These are phyloP conservation scores for Pyrus communis DNA, from an alignment of 306 rosid genomes.

Conservation along the genomic window DNA sequence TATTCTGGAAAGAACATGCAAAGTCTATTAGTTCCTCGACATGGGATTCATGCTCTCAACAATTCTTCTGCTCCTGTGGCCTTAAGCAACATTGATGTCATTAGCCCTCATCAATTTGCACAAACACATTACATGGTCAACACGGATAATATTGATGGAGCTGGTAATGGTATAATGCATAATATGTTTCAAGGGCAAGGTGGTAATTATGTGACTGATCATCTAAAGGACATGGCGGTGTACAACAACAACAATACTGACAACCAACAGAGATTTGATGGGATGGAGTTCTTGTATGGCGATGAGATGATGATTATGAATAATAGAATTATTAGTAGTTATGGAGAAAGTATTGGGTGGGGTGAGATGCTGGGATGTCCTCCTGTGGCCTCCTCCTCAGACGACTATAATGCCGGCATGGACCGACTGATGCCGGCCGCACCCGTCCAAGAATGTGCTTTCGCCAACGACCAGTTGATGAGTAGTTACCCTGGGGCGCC, in stretches of 20 bases:
- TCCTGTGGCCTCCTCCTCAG: conserved; percentile 21
- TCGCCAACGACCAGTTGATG: conserved; percentile 20
- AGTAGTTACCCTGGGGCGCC: conserved; percentile 20
- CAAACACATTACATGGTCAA: conserved; percentile 7
- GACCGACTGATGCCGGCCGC: conserved; percentile 6
- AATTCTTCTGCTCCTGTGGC: conserved; percentile 15
- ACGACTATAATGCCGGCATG: conserved; percentile 21
- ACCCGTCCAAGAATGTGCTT: conserved; percentile 14
- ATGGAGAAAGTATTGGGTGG: conserved; percentile 28
- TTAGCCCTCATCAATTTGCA: conserved; percentile 15
- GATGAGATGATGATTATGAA: conserved; percentile 25
- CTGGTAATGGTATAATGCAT: neutral
- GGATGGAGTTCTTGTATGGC: conserved; percentile 45
- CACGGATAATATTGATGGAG: neutral
- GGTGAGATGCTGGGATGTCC: conserved; percentile 39
- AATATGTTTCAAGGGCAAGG: conserved; percentile 41
- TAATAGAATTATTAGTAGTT: neutral
- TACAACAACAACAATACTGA: neutral
- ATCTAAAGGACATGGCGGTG: conserved; percentile 32
- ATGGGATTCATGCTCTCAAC: neutral
- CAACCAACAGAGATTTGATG: conserved; percentile 33
- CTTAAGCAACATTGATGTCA: conserved; percentile 8
- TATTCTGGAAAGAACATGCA: neutral
- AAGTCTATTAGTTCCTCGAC: neutral
- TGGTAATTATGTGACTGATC: conserved; percentile 9